Conservation (phyloP, 768 basidiomycete species). For the Tricholoma hemisulphureum region DNA sequence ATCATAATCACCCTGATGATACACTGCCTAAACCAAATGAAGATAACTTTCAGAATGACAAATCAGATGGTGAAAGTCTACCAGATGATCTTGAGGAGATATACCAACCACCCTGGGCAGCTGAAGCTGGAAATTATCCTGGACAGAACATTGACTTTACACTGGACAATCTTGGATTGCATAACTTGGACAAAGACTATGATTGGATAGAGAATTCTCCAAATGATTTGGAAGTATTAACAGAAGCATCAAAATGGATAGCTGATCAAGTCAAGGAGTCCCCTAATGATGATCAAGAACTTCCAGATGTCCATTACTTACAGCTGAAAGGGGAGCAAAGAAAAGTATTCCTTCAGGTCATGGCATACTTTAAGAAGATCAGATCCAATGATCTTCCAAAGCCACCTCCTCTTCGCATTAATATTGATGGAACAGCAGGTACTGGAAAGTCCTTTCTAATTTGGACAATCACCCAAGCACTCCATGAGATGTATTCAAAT, state of each 20-base stretch:
- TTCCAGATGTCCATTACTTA: constrained; percentile 17
- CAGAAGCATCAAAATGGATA: constrained; percentile 16
- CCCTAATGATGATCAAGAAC: constrained; percentile 20
- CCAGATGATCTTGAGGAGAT: constrained; percentile 8
- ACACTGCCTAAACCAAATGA: constrained; percentile 2
- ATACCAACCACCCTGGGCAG: constrained; percentile 22
- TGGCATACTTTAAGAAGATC: constrained; percentile 10
- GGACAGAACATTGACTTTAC: constrained; percentile 12
- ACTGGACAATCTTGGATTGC: constrained; percentile 12
- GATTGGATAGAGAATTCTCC: constrained; percentile 21
- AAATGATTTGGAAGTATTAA: neutral
- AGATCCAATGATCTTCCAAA: neutral
- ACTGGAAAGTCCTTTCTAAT: constrained; percentile 27
- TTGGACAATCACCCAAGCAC: constrained; percentile 18
- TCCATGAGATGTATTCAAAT: constrained; percentile 11
- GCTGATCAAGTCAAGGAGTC: constrained; percentile 17
- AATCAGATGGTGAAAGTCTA: constrained; percentile 12
- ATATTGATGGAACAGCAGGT: constrained; percentile 29
- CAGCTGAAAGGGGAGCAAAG: constrained; percentile 6
- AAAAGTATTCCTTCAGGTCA: constrained; percentile 9
- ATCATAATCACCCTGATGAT: constrained; percentile 1
- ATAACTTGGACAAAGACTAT: constrained; percentile 21
- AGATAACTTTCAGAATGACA: constrained; percentile 5
- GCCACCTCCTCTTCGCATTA: constrained; percentile 11
- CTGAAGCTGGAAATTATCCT: constrained; percentile 16